Evolutionary conservation across 768 basidiomycete species (phyloP).

Genomic region (Brasilioporus rufonigricans): DNA sequence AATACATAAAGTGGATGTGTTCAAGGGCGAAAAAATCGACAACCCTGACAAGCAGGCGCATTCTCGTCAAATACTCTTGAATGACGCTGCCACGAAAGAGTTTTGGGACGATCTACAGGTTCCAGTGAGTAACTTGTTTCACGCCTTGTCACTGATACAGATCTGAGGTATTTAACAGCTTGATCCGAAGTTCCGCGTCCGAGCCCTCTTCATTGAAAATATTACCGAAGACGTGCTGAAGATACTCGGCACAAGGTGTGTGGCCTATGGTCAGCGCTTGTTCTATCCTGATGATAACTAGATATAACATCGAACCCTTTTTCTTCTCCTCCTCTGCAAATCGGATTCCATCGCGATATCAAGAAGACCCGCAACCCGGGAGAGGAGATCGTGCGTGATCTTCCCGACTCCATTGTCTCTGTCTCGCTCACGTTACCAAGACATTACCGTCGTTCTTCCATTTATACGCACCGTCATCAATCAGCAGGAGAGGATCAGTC

Average conservation of each 20-base stretch:
- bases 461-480: too few relatives aligned
- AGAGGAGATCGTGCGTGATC: too few relatives aligned
- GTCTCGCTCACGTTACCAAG: slow-evolving; percentile 20
- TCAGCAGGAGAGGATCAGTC: too few relatives aligned
- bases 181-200: slow-evolving; percentile 11
- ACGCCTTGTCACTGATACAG: background rate
- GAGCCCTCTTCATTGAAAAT: too few relatives aligned
- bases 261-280: background rate
- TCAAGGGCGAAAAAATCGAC: slow-evolving; percentile 16
- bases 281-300: slow-evolving; percentile 13
- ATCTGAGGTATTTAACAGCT: slow-evolving; percentile 15
- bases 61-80: slow-evolving; percentile 18
- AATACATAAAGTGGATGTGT: too few relatives aligned
- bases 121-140: slow-evolving; percentile 20
- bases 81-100: background rate
- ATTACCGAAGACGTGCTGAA: slow-evolving; percentile 29
- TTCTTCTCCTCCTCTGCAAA: too few relatives aligned
- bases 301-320: too few relatives aligned
- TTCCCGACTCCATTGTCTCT: too few relatives aligned
- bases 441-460: too few relatives aligned
- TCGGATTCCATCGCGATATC: too few relatives aligned
- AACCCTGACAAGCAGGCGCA: slow-evolving; percentile 1
- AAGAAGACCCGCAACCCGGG: too few relatives aligned
- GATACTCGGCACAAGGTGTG: slow-evolving; percentile 39
- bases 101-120: background rate